Evolutionary conservation across 441 rosid genomes (phyloP), one percentile per base, ranked within the genome.

Genomic region (Corymbia citriodora): DNA sequence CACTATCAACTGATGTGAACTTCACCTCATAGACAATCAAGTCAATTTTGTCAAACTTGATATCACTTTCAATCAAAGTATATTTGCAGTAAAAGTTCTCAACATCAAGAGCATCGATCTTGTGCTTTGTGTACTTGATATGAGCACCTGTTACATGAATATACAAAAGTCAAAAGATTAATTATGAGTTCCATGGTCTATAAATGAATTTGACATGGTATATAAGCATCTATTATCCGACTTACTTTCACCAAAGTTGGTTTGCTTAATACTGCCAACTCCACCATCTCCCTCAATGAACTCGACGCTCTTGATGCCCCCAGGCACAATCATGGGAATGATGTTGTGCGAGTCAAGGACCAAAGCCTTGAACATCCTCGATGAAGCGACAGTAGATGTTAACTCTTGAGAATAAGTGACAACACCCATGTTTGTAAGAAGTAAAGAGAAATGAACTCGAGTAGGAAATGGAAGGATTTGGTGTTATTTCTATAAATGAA

Each of bases 311-410:
- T 88, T 70, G 89, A 88, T 88, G 89, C 89, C 89, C 15, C 25
- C 45, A 0, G 89, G 85, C 19, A 82, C 90, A 48, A 83, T 45
- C 53, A 45, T 89, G 11, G 90, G 90, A 50, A 89, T 74, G 72
- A 81, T 31, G 79, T 55, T 85, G 88, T 89, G 90, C 18, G 90
- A 82, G 45, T 89, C 90, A 31, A 59, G 54, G 90, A 82, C 27
- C 45, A 82, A 61, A 36, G 88, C 90, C 81, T 89, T 82, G 88
- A 89, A 89, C 74, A 89, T 83, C n/a, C 90, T 89, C 1, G 87
- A 50, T 27, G 90, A 79, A 29, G 90, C 52, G 15, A 81, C 81
- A 4, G 54, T 4, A 55, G 52, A 81, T 50, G 59, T 29, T 8
- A 89, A 81, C 57, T 89, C 90, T 50, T 89, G 68, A 27, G 31